Base-by-base conservation (phyloP, 2,329 filamentous ascomycete genomes). In the Graphilbum fragrans region DNA sequence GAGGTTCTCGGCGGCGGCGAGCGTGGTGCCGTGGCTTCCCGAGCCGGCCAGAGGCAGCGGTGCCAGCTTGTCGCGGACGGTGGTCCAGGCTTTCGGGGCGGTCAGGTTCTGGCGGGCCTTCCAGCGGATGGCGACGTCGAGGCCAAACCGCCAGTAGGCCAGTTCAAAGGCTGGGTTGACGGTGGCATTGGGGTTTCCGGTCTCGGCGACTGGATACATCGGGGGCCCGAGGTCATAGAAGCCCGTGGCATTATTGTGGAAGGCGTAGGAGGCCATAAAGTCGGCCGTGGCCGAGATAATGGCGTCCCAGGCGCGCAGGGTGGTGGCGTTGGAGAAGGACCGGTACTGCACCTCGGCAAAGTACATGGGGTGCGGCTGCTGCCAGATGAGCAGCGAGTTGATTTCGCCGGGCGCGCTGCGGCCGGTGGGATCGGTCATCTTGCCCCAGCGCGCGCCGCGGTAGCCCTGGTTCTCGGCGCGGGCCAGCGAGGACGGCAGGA, bases 351-450 rank as follows among this genome's bases (percentile, higher is more conserved):
- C 55, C 52, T 76, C 72, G 0, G 74, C 74, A 49, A 77, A 73
- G 50, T 72, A 74, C 62, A 77, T 70, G 0, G 69, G 63, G 51
- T 79, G 74, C 8, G 72, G 73, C 49, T 77, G 74, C 49, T 79
- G 74, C 74, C 74, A 79, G 43, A 77, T 70, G 3, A 80, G 58
- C 2, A 79, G 57, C 10, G 66, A 68, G 52, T 79, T 79, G 52
- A 78, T 77, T 47, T 74, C 69, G 2, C 75, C 74, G 1, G 74
- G 73, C 2, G 72, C 69, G 37, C 65, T 70, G 11, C 68, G 60
- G 21, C 72, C 70, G 0, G 63, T 66, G 0, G 71, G 69, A 50
- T 76, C 72, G 10, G 65, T 72, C 72, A 76, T 76, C 50, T 77
- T 73, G 39, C 50, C 68, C 68, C 52, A 63, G 38, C 64, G 57